Evolutionary conservation across 2,329 filamentous ascomycete species (phyloP), one percentile per base, ranked within the genome.

Genomic region (Botrytis fragariae): DNA sequence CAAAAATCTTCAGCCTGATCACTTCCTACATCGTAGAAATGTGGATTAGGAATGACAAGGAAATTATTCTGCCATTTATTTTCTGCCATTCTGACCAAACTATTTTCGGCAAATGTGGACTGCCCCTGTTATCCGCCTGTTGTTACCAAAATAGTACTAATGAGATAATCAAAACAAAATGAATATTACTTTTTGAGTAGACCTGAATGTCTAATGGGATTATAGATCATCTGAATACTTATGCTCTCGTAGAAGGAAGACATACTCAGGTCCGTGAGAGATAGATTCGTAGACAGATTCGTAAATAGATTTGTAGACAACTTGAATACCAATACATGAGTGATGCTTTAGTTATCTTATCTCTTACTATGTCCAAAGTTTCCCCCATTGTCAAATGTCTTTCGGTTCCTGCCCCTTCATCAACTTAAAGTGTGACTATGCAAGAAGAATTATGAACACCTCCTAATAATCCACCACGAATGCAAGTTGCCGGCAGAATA

Each of bases 121-220:
- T 65, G 12, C 22, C n/a, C 60, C 60, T 32, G 64, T 35, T 42
- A 42, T 20, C 48, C 65, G 35, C 35, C 48, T 57, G 35, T 22
- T 68, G 35, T 68, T 68, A 68, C 65, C 48, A 68, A 68, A 39
- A 42, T 54, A 68, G 64, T 68, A 68, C 48, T 37, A 68, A 39
- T 14, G 32, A 51, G 48, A 51, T n/a, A 37, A 67, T 68, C 64
- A 39, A 35, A 68, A 39, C 42, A 39, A 67, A 51, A 67, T 57
- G 35, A 64, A 42, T 63, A 54, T 42, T 68, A 35, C 25, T 42
- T 54, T 29, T 22, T 14, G 35, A 54, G 25, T 68, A 54, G 35
- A 68, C 44, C 16, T 48, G 32, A 22, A 29, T 57, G 12, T 35
- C 37, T 68, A 54, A 22, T n/a, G 51, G 37, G 45, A 54, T 42